phyloP scores from a whole-genome alignment of 2,329 filamentous ascomycete species.

The Fonsecaea multimorphosa region DNA sequence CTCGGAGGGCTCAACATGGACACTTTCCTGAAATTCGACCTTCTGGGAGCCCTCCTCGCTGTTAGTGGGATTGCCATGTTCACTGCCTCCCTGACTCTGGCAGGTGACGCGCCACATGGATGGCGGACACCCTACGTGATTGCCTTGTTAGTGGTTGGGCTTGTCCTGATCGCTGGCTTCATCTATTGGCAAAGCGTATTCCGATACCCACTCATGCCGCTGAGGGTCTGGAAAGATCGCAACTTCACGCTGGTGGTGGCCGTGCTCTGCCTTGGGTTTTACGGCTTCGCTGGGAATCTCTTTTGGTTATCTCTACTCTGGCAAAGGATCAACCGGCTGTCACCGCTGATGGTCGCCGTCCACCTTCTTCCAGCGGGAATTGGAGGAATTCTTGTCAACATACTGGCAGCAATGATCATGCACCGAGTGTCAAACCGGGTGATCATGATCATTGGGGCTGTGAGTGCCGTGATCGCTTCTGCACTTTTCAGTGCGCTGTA shows the following conservation, averaged over 20 bases:
- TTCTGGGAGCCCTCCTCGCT: conserved; percentile 65
- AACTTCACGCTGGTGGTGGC: conserved; percentile 69
- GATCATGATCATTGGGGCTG: conserved; percentile 62
- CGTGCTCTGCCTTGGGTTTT: conserved; percentile 65
- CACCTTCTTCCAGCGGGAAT: conserved; percentile 70
- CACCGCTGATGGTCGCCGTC: conserved; percentile 65
- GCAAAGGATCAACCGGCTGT: conserved; percentile 61
- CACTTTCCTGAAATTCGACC: conserved; percentile 64
- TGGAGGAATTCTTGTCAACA: conserved; percentile 67
- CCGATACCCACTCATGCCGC: conserved; percentile 58
- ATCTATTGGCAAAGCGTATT: conserved; percentile 67
- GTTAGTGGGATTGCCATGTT: conserved; percentile 70
- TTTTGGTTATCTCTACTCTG: conserved; percentile 72
- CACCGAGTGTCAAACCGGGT: conserved; percentile 69
- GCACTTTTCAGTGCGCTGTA: conserved; percentile 65
- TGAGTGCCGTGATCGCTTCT: conserved; percentile 52
- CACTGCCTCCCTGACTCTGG: conserved; percentile 64
- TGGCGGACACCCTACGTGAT: conserved; percentile 70
- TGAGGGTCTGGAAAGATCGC: conserved; percentile 60
- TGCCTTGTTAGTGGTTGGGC: conserved; percentile 65
- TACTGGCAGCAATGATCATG: conserved; percentile 66
- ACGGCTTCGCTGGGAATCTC: conserved; percentile 64
- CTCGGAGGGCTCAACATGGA: conserved; percentile 51
- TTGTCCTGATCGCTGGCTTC: conserved; percentile 63
- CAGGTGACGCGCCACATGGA: conserved; percentile 63